Conservation (phyloP, 1,139 yeast species). For the Candida smagusa region DNA sequence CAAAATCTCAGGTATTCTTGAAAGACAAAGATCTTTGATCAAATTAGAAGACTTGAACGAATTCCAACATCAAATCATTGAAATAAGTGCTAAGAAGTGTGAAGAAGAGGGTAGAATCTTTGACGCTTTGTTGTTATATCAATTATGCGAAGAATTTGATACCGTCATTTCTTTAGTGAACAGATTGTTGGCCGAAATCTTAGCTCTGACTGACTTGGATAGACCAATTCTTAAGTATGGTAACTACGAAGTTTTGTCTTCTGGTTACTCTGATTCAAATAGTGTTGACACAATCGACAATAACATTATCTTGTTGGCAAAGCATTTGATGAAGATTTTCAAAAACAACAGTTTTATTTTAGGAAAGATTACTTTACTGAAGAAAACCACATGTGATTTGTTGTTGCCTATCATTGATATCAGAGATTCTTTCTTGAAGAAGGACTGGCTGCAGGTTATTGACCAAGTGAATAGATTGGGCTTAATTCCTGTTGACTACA, state of each 20-base stretch:
- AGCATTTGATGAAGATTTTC: slow-evolving; percentile 53
- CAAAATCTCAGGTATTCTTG: slow-evolving; percentile 81
- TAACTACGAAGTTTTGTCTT: slow-evolving; percentile 29
- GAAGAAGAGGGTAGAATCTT: slow-evolving; percentile 89
- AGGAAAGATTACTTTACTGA: slow-evolving; percentile 40
- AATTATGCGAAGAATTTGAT: slow-evolving; percentile 83
- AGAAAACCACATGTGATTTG: slow-evolving; percentile 60
- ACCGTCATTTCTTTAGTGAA: slow-evolving; percentile 79
- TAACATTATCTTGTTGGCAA: slow-evolving; percentile 54
- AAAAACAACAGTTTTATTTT: slow-evolving; percentile 50
- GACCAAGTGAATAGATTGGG: slow-evolving; percentile 55
- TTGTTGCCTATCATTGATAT: slow-evolving; percentile 67
- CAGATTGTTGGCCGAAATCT: slow-evolving; percentile 72
- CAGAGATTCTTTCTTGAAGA: slow-evolving; percentile 55
- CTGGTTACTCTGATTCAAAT: slow-evolving; percentile 15
- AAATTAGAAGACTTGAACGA: slow-evolving; percentile 53
- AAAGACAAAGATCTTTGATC: slow-evolving; percentile 69
- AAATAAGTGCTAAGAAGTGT: slow-evolving; percentile 80
- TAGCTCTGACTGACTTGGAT: slow-evolving; percentile 71
- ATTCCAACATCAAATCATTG: slow-evolving; percentile 60
- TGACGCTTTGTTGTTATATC: slow-evolving; percentile 84
- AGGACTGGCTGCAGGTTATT: slow-evolving; percentile 63
- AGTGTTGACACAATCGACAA: slow-evolving; percentile 35
- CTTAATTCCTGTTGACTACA: slow-evolving; percentile 58
- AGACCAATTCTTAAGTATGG: slow-evolving; percentile 49